A percentile compares a stretch with the other conserved stretches of the same genome.
Evolutionary conservation across 768 basidiomycete species (phyloP).

Genomic region (Naganishia onofrii): DNA sequence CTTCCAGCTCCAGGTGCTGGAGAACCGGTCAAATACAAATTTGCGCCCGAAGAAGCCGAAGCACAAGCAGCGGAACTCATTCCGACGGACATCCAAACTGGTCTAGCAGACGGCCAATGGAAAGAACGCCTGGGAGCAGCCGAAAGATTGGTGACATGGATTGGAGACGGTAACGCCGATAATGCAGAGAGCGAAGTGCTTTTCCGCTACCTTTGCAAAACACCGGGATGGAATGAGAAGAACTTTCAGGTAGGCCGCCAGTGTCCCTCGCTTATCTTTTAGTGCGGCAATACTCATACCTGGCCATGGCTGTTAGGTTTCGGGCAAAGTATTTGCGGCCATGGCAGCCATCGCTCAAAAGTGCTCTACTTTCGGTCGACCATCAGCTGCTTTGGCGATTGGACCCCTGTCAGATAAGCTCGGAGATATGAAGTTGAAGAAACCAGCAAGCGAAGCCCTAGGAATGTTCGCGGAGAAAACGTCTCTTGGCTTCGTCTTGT

Average conservation of each 20-base stretch:
- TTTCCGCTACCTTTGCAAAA: conserved; percentile 80
- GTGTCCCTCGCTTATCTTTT: neutral
- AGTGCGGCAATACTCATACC: conserved; percentile 21
- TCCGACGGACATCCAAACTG: conserved; percentile 66
- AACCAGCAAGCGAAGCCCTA: conserved; percentile 88
- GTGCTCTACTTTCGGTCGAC: conserved; percentile 78
- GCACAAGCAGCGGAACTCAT: conserved; percentile 68
- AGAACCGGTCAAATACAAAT: conserved; percentile 87
- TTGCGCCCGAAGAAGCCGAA: conserved; percentile 89
- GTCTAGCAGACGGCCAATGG: conserved; percentile 87
- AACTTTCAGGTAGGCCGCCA: conserved; percentile 77
- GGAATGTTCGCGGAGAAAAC: conserved; percentile 81
- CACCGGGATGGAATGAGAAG: conserved; percentile 92
- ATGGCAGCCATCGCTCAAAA: conserved; percentile 69
- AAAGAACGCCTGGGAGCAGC: conserved; percentile 82
- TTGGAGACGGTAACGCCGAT: conserved; percentile 59
- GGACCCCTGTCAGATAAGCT: conserved; percentile 86
- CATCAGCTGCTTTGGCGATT: conserved; percentile 76
- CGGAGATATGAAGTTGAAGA: conserved; percentile 94
- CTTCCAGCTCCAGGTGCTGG: conserved; percentile 51
- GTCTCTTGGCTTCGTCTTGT: conserved; percentile 87
- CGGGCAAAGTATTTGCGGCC: conserved; percentile 79
- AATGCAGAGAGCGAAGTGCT: conserved; percentile 80
- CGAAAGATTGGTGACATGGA: conserved; percentile 81
- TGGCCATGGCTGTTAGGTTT: conserved; percentile 65